These are phyloP conservation scores for Selenicereus undatus DNA, from an alignment of 148 eudicot genomes.

Conservation along the genomic window DNA sequence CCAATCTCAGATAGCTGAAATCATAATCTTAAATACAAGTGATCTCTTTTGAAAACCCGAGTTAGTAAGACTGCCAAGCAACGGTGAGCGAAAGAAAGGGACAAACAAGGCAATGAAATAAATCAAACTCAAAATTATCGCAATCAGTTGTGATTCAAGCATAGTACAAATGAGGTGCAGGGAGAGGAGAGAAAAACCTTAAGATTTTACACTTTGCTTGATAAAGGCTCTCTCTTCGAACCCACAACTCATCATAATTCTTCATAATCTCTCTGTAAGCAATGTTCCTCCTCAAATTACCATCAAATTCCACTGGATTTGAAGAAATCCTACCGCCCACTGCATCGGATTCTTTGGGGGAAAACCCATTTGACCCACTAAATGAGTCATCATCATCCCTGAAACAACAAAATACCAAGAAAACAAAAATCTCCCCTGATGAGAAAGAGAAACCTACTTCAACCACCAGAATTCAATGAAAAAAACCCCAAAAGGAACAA, in stretches of 20 bases:
- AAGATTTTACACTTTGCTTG: conserved; percentile 53
- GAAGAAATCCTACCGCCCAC: conserved; percentile 20
- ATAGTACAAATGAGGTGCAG: too few relatives aligned
- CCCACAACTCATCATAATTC: conserved; percentile 41
- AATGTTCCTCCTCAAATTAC: conserved; percentile 28
- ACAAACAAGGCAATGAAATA: not conserved
- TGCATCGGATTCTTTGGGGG: conserved; percentile 25
- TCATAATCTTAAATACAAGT: not conserved
- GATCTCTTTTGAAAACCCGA: not conserved
- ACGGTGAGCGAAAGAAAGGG: too few relatives aligned
- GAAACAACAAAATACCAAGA: conserved; percentile 8
- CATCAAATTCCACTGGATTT: conserved; percentile 30
- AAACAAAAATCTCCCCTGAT: conserved; percentile 7
- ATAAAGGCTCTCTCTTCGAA: conserved; percentile 33
- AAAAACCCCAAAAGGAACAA: not conserved
- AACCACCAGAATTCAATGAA: not conserved
- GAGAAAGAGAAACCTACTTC: not conserved
- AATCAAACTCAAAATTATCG: not conserved
- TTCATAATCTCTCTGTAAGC: conserved; percentile 39
- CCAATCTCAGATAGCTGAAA: not conserved
- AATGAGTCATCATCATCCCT: conserved; percentile 30
- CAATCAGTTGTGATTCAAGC: not conserved
- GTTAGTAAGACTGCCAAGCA: not conserved
- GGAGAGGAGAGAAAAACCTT: conserved; percentile 36
- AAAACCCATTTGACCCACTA: conserved; percentile 28